phyloP scores from a whole-genome alignment of 371 early-diverging fungal genomes.

The Chytridium lagenaria region DNA sequence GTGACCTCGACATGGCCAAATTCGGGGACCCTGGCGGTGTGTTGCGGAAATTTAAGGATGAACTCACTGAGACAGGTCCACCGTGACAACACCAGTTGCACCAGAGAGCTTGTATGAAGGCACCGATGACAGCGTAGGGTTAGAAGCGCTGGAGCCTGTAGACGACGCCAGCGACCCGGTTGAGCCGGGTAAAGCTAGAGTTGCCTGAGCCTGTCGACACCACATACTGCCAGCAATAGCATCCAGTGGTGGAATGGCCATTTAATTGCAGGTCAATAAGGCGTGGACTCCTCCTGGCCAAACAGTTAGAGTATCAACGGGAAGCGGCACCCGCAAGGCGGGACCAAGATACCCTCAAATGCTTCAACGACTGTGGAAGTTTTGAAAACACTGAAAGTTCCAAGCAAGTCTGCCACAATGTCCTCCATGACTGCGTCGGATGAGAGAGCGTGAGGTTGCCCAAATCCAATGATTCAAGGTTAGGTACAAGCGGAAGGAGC shows the following conservation, averaged over 20 bases:
- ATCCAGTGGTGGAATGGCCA: not conserved
- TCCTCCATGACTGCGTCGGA: not conserved
- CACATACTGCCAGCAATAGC: too few species aligned
- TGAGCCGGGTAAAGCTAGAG: not conserved
- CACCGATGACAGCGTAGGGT: not conserved
- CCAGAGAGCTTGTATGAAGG: not conserved
- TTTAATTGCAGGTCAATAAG: slow-evolving; percentile 8
- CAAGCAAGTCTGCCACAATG: not conserved
- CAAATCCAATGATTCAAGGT: slow-evolving; percentile 10
- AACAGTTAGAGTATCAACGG: not conserved
- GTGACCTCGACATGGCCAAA: too few species aligned
- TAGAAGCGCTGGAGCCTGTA: not conserved
- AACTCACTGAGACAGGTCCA: not conserved
- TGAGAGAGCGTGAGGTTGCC: not conserved
- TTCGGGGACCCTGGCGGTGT: not conserved
- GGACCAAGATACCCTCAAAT: slow-evolving; percentile 6
- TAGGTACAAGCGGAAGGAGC: slow-evolving; percentile 1
- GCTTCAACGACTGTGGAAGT: not conserved
- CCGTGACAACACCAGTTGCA: not conserved
- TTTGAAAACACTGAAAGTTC: not conserved
- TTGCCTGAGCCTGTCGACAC: too few species aligned
- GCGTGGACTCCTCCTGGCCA: slow-evolving; percentile 3
- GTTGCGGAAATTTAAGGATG: too few species aligned
- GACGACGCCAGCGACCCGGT: not conserved
- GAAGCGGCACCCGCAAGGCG: slow-evolving; percentile 15